Conservation (phyloP, 2,329 filamentous ascomycete species). For the Lecanicillium sp. region DNA sequence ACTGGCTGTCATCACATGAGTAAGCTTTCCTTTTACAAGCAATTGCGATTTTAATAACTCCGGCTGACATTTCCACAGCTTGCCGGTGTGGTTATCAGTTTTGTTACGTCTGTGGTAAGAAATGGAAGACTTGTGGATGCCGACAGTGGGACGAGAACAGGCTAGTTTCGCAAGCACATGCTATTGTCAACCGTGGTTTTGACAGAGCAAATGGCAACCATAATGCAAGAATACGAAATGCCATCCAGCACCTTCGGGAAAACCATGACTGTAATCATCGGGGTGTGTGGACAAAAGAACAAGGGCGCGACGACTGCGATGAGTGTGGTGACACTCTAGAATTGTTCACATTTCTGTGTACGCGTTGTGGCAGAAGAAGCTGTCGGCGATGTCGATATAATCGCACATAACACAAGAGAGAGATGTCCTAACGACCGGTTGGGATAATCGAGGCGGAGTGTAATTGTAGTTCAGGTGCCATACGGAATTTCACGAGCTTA, state of each 20-base stretch:
- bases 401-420: too few species aligned
- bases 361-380: neutral
- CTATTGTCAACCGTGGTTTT: conserved; percentile 1
- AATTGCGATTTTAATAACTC: too few species aligned
- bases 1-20: conserved; percentile 48
- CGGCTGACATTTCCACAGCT: conserved; percentile 16
- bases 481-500: too few species aligned
- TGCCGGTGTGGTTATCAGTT: conserved; percentile 36
- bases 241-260: neutral
- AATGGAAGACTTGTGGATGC: conserved; percentile 31
- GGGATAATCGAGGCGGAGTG: too few species aligned
- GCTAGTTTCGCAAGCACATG: conserved; percentile 1
- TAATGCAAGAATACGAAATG: neutral
- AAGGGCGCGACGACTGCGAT: too few species aligned
- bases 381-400: conserved; percentile 2
- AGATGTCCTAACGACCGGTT: too few species aligned
- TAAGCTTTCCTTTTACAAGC: too few species aligned
- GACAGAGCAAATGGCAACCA: neutral
- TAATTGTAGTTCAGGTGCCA: too few species aligned
- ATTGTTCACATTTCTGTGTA: neutral
- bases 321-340: neutral
- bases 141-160: conserved; percentile 25
- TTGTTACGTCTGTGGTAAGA: conserved; percentile 34
- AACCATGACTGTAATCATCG: neutral
- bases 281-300: neutral